Evolutionary conservation across 2,329 filamentous ascomycete species (phyloP), one percentile per base, ranked within the genome.

Genomic region (Fusarium chuoi): DNA sequence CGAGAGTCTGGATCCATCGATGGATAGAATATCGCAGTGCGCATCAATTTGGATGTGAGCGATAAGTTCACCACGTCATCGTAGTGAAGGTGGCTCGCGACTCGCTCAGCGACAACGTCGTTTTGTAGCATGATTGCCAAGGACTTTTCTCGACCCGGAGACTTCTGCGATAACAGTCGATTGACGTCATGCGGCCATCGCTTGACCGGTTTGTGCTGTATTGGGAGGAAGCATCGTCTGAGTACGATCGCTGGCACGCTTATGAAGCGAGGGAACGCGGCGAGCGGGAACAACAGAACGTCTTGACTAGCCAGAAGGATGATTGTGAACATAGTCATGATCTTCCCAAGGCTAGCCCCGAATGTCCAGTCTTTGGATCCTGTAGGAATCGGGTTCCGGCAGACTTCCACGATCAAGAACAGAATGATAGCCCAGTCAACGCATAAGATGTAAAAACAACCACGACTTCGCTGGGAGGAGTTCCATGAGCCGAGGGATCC

Each of bases 241-340:
- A 70, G 22, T 7, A 70, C 39, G 4, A 70, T 45, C 1, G 39
- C 49, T 8, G 68, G 68, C 1, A 59, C 44, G 14, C 46, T 55
- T 13, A 70, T 36, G 24, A 36, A 56, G 15, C 68, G 55, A 39
- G 68, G 68, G 0, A 70, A 65, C 0, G 60, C 35, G 17, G 65
- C 49, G 11, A 70, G 46, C 0, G 68, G 65, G 8, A 70, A 35
- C 4, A 70, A 1, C 1, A 70, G 18, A 11, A 49, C 13, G 9
- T 49, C 49, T 20, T 70, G 68, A 1, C n/a, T 10, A 2, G 44
- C 68, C 0, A 70, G 45, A 1, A 70, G 68, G 1, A 70, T 36
- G 1, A 71, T 71, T 0, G 66, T 46, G 38, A 71, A 71, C 22
- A 68, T 62, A 0, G 62, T 42, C 69, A 71, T 71, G 6, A 71